A percentile compares a stretch with the other conserved stretches of the same genome.
Conservation (phyloP, 2,329 filamentous ascomycete genomes). For the Rosellinia necatrix region DNA sequence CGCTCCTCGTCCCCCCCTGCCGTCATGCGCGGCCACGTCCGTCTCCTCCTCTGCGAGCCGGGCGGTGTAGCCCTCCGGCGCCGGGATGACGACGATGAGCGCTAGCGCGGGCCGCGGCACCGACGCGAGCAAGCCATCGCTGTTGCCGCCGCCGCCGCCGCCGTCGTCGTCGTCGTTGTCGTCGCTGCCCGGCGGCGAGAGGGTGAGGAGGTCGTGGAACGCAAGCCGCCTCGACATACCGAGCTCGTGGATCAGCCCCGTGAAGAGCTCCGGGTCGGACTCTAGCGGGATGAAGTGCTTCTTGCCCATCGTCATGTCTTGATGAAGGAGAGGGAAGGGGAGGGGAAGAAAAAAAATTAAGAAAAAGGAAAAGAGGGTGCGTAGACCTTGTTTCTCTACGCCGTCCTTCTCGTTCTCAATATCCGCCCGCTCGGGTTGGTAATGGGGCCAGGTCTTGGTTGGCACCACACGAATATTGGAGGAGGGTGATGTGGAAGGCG, state of each 20-base stretch:
- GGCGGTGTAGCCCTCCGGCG: conserved; percentile 75
- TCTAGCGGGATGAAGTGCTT: conserved; percentile 29
- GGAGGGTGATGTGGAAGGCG: too few relatives aligned
- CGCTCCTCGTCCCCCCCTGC: conserved; percentile 47
- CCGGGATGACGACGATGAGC: conserved; percentile 88
- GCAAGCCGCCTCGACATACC: conserved; percentile 21
- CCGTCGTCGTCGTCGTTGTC: conserved; percentile 1
- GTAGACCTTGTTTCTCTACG: too few relatives aligned
- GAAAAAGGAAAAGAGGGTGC: background rate
- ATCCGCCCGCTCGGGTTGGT: too few relatives aligned
- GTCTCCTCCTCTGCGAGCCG: conserved; percentile 71
- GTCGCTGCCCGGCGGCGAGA: conserved; percentile 11
- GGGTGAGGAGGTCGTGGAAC: conserved; percentile 28
- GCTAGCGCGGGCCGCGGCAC: conserved; percentile 57
- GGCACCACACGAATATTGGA: too few relatives aligned
- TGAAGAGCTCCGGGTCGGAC: conserved; percentile 29
- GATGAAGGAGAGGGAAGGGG: too few relatives aligned
- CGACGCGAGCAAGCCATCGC: conserved; percentile 9
- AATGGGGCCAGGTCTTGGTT: too few relatives aligned
- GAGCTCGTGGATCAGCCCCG: conserved; percentile 25
- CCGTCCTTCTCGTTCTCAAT: too few relatives aligned
- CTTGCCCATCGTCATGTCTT: conserved; percentile 7
- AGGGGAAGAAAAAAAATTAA: too few relatives aligned
- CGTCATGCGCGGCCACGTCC: conserved; percentile 52
- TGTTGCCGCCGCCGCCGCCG: background rate